Evolutionary conservation across 257 asterid genomes (phyloP).

Genomic region (Striga asiatica): DNA sequence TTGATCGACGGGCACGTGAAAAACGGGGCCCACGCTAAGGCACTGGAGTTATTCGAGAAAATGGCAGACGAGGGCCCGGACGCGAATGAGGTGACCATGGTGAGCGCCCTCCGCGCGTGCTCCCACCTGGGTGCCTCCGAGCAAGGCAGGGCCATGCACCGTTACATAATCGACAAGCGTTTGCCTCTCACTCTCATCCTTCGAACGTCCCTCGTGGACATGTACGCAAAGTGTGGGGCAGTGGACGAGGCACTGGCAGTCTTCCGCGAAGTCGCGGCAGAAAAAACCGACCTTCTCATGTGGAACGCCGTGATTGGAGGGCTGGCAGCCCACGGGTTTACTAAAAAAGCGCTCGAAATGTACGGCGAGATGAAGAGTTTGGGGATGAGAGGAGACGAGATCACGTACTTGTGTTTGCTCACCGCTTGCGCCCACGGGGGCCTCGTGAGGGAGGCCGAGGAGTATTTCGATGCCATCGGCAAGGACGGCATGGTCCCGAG

Average conservation of each 20-base stretch:
- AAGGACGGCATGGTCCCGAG: slow-evolving; percentile 41
- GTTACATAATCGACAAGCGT: slow-evolving; percentile 27
- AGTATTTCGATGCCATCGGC: slow-evolving; percentile 30
- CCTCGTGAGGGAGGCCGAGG: slow-evolving; percentile 49
- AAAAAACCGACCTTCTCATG: slow-evolving; percentile 40
- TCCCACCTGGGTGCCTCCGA: slow-evolving; percentile 69
- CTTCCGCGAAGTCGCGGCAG: slow-evolving; percentile 32
- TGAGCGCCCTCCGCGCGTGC: slow-evolving; percentile 62
- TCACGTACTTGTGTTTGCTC: slow-evolving; percentile 59
- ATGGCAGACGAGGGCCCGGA: slow-evolving; percentile 32
- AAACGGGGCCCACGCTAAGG: slow-evolving; percentile 35
- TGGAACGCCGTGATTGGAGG: slow-evolving; percentile 84
- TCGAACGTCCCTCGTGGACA: slow-evolving; percentile 61
- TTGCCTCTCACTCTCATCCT: slow-evolving; percentile 40
- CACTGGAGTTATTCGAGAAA: slow-evolving; percentile 31
- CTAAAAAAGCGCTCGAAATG: slow-evolving; percentile 30
- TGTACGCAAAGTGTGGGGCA: slow-evolving; percentile 78
- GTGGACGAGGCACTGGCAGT: slow-evolving; percentile 45
- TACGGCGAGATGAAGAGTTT: slow-evolving; percentile 30
- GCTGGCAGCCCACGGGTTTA: slow-evolving; percentile 63
- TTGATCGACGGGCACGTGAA: slow-evolving; percentile 73
- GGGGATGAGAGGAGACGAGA: slow-evolving; percentile 46
- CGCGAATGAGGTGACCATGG: slow-evolving; percentile 73
- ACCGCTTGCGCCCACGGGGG: slow-evolving; percentile 78
- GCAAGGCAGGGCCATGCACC: slow-evolving; percentile 53